A percentile compares a stretch with the other conserved stretches of the same genome.
These are phyloP conservation scores for Xylaria sp. DNA, from an alignment of 2,329 filamentous ascomycete genomes.

Conservation along the genomic window DNA sequence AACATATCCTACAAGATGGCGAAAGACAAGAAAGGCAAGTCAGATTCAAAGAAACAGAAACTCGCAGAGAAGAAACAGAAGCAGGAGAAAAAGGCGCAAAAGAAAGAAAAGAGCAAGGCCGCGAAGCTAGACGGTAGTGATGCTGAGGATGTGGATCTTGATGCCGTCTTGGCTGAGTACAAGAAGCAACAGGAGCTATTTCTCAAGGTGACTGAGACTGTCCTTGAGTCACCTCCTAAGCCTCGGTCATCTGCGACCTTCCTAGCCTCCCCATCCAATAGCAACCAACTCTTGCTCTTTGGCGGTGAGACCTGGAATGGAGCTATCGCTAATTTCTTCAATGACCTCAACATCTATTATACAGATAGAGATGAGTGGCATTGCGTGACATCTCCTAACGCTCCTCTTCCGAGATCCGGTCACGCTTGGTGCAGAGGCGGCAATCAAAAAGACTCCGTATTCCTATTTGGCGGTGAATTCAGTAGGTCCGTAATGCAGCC, in stretches of 20 bases:
- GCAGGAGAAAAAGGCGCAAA: slow-evolving; percentile 89
- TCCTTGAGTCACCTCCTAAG: slow-evolving; percentile 75
- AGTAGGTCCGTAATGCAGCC: slow-evolving; percentile 64
- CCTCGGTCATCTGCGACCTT: slow-evolving; percentile 83
- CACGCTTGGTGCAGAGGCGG: slow-evolving; percentile 95
- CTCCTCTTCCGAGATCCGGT: slow-evolving; percentile 87
- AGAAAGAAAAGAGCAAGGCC: slow-evolving; percentile 78
- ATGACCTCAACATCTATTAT: slow-evolving; percentile 75
- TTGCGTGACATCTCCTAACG: slow-evolving; percentile 88
- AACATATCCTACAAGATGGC: slow-evolving; percentile 50
- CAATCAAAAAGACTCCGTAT: slow-evolving; percentile 82
- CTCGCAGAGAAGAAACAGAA: slow-evolving; percentile 75
- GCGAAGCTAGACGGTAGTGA: slow-evolving; percentile 84
- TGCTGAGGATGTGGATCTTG: slow-evolving; percentile 90
- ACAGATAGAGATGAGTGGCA: slow-evolving; percentile 91
- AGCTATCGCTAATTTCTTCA: slow-evolving; percentile 78
- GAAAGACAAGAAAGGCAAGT: slow-evolving; percentile 58
- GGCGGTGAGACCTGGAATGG: slow-evolving; percentile 98
- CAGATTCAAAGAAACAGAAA: slow-evolving; percentile 58
- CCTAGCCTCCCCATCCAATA: slow-evolving; percentile 84
- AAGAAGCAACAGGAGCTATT: slow-evolving; percentile 93
- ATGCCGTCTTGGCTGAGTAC: slow-evolving; percentile 92
- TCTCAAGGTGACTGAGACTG: slow-evolving; percentile 87
- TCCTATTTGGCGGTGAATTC: slow-evolving; percentile 96
- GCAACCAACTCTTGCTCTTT: slow-evolving; percentile 89